Base-by-base conservation (phyloP, 306 rosid species). In the Vicia sativa region DNA sequence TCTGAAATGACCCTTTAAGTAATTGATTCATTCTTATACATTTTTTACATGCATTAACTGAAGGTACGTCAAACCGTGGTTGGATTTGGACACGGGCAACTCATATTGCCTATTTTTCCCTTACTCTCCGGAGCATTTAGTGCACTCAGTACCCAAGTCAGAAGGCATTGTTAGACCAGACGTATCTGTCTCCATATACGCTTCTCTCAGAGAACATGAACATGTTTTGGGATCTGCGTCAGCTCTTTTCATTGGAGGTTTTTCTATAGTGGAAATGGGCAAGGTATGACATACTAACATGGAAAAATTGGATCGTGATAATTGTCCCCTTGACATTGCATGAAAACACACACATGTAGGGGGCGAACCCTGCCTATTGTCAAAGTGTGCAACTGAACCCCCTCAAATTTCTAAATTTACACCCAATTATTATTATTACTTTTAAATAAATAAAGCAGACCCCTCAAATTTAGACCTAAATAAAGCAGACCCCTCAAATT, bases 31-130 rank as follows among this genome's bases (percentile, higher is more conserved):
- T 65, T 72, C 63, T 50, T 52, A 71, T 28, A 65, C 67, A 56
- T 50, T 75, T 38, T 58, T 26, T 64, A 37, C 64, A 8, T 67
- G 65, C 43, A 19, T 78, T 79, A 35, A 71, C 68, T 83, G 71
- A 80, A 92, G 98, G 82, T 85, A 87, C 29, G 83, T 84, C 67
- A 90, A 87, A 74, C 96, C 96, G 49, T 89, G 98, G 98, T 64
- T 81, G 78, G 96, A 92, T 86, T 80, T 80, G 74, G 86, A 81
- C 70, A 70, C 82, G 18, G 88, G 90, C 74, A 78, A 79, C 63
- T 76, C 88, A 60, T 90, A 79, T 78, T 92, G 98, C 82, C 87
- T 90, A 74, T 92, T 89, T 74, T 90, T 86, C 81, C 96, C 98
- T 15, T 86, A 89, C 88, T 58, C 92, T 15, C 96, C 98, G 1